Conservation (phyloP, 495 filamentous ascomycete species). For the Penicillium riverlandense region DNA sequence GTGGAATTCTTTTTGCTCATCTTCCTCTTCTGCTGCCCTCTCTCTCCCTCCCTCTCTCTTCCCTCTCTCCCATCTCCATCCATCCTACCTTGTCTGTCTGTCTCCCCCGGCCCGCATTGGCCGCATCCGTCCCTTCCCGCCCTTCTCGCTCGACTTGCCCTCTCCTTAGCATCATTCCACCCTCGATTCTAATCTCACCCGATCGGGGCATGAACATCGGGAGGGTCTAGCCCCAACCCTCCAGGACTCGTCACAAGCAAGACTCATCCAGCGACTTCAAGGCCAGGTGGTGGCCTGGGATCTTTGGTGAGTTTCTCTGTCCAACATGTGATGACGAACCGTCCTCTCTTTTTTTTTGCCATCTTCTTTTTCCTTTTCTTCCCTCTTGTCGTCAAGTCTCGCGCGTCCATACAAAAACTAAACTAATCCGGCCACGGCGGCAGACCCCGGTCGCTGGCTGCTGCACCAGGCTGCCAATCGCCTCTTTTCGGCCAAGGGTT, state of each 20-base stretch:
- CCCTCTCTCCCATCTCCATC: neutral
- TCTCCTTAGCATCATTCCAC: neutral
- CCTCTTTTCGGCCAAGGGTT: constrained; percentile 13
- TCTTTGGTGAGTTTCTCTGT: too few relatives aligned
- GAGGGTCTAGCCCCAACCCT: constrained; percentile 28
- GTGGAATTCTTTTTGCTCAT: neutral
- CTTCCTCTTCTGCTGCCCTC: neutral
- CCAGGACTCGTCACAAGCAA: constrained; percentile 2
- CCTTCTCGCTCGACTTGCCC: neutral
- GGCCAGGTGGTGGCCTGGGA: constrained; percentile 3
- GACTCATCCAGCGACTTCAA: neutral
- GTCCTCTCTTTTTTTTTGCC: neutral
- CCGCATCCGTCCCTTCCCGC: neutral
- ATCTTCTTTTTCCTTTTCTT: neutral
- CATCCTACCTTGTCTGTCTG: too few relatives aligned
- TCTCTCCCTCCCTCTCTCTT: neutral
- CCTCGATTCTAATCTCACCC: constrained; percentile 3
- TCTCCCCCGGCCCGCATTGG: too few relatives aligned
- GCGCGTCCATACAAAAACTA: too few relatives aligned
- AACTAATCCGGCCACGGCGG: neutral
- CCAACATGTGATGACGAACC: neutral
- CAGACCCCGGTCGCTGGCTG: constrained; percentile 20
- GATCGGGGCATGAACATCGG: constrained; percentile 21
- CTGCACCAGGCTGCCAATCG: constrained; percentile 15
- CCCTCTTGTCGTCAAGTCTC: neutral